Percentiles rank a stretch among this genome's conserved stretches.
Evolutionary conservation across 1,284 basidiomycete species (phyloP).

Genomic region (Leccinum subatratum): DNA sequence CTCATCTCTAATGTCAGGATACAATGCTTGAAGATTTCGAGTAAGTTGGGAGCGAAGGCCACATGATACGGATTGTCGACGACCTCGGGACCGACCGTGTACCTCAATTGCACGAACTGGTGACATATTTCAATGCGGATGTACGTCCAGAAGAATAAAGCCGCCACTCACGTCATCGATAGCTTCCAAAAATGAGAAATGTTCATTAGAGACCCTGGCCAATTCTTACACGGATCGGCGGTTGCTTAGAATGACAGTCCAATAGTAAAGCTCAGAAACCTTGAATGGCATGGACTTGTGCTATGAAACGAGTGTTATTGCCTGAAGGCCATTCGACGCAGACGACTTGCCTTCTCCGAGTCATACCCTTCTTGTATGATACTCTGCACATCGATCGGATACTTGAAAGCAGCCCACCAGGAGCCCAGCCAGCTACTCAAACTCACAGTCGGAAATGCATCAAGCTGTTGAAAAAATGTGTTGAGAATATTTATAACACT

Average conservation of each 20-base stretch:
- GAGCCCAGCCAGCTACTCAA: neutral
- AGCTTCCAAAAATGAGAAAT: conserved; percentile 37
- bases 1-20: conserved; percentile 33
- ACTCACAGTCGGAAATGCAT: neutral
- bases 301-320: neutral
- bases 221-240: conserved; percentile 39
- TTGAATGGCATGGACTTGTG: conserved; percentile 37
- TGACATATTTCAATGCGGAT: neutral
- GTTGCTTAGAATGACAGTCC: conserved; percentile 39
- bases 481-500: neutral
- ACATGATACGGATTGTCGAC: conserved; percentile 28
- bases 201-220: conserved; percentile 37
- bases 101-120: conserved; percentile 22
- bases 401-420: neutral
- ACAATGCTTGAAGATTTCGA: conserved; percentile 27
- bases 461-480: neutral
- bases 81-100: conserved; percentile 28
- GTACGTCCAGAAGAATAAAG: neutral
- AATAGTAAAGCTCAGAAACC: conserved; percentile 35
- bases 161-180: conserved; percentile 30
- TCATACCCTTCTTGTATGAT: neutral
- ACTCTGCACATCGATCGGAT: neutral
- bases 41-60: conserved; percentile 29
- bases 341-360: neutral
- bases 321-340: neutral